phyloP scores from a whole-genome alignment of 345 rosid genomes.

The Euphorbia pulcherrima region DNA sequence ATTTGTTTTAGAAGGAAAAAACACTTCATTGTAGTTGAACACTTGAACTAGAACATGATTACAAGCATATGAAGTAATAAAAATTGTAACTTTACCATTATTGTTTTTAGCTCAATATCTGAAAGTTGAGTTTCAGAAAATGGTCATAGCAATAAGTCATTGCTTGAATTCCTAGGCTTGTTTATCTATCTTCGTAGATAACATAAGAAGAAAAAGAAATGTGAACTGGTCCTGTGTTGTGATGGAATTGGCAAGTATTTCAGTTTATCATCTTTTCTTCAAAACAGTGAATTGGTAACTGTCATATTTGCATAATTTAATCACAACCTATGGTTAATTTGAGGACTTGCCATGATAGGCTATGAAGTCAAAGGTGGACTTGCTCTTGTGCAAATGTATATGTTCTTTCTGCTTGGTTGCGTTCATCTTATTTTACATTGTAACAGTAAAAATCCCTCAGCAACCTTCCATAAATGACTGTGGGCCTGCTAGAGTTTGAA shows the following conservation, averaged over 20 bases:
- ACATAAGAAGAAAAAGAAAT: background rate
- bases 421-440: background rate
- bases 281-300: background rate
- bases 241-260: background rate
- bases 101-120: background rate
- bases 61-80: background rate
- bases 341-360: slow-evolving; percentile 6
- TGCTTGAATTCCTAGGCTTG: background rate
- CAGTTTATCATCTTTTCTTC: background rate
- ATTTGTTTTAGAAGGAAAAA: background rate
- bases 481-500: background rate
- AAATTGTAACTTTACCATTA: background rate
- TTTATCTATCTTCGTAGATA: background rate
- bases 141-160: slow-evolving; percentile 3
- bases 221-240: background rate
- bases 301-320: background rate
- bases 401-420: background rate
- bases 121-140: slow-evolving; percentile 9
- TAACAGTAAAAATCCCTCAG: background rate
- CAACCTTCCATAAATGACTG: slow-evolving; percentile 16
- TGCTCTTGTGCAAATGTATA: background rate
- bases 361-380: background rate
- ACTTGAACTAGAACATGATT: background rate
- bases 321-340: background rate
- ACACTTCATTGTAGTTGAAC: background rate